phyloP scores from a whole-genome alignment of 345 rosid species.

The Eutrema japonicum region DNA sequence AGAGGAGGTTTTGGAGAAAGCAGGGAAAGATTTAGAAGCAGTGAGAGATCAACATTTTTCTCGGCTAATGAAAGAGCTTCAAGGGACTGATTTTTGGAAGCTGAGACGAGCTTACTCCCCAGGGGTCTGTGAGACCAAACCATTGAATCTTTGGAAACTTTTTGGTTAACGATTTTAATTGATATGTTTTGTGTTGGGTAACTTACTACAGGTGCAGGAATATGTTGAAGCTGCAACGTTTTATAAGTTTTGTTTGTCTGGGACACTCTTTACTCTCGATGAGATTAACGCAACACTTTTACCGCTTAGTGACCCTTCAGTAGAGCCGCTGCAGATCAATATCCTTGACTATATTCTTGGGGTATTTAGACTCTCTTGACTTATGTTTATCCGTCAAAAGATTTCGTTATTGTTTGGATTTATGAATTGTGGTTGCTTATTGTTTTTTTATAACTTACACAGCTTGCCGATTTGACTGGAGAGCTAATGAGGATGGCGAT shows the following conservation, averaged over 20 bases:
- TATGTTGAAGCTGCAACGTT: slow-evolving; percentile 96
- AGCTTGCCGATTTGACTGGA: slow-evolving; percentile 98
- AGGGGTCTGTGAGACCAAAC: slow-evolving; percentile 60
- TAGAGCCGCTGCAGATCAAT: slow-evolving; percentile 81
- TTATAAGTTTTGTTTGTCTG: slow-evolving; percentile 76
- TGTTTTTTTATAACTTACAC: slow-evolving; percentile 24
- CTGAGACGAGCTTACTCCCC: slow-evolving; percentile 90
- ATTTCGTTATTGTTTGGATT: not conserved
- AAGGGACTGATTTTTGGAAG: slow-evolving; percentile 93
- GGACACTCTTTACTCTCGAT: slow-evolving; percentile 67
- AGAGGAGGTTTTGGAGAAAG: slow-evolving; percentile 78
- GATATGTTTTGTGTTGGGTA: slow-evolving; percentile 3
- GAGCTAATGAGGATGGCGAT: slow-evolving; percentile 97
- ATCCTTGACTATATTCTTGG: slow-evolving; percentile 93
- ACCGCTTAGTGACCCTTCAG: slow-evolving; percentile 68
- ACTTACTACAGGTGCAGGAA: slow-evolving; percentile 81
- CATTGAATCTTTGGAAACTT: not conserved
- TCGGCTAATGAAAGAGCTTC: slow-evolving; percentile 76
- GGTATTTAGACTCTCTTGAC: slow-evolving; percentile 49
- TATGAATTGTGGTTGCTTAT: not conserved
- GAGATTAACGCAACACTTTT: slow-evolving; percentile 71
- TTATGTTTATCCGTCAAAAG: not conserved
- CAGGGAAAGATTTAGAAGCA: slow-evolving; percentile 75
- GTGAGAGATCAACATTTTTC: slow-evolving; percentile 65
- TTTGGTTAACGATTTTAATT: slow-evolving; percentile 19